Base-by-base conservation (phyloP, 345 rosid genomes). In the Populus pruinosa region DNA sequence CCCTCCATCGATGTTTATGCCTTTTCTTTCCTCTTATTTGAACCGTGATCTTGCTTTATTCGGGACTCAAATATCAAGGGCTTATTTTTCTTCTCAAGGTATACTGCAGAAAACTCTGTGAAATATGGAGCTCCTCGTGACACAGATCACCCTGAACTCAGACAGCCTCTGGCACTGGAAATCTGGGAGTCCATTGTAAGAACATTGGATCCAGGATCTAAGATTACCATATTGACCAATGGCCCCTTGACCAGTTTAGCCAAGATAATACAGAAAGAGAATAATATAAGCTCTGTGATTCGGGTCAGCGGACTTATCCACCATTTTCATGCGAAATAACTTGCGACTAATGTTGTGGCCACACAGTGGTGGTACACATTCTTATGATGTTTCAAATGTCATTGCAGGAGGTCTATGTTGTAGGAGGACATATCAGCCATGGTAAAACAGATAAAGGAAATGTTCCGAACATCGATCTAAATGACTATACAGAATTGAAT, bases 171-270 rank as follows among this genome's bases (percentile, higher is more conserved):
- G 67, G 97, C 92, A 72, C 72, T 85, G 66, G 98, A 93, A 86
- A 79, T 95, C 43, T 95, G 98, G 97, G 75, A 83, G 5, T 86
- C 93, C 2, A 35, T 81, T 1, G 53, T 84, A 69, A 77, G 80
- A 81, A 69, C 89, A 39, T 71, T 83, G 73, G 80, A 85, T 36
- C 79, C 82, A 41, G 86, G 74, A 72, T 87, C 93, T 20, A 91
- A 87, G 85, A 77, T 93, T 83, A 91, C 93, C 33, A 27, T 95
- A 78, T 67, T 95, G 81, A 90, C 93, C 10, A 91, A 88, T 72
- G 99, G 98, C 78, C 96, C 99, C 11, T 76, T 95, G 87, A 95
- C 98, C 38, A 92, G 55, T 83, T 82, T 95, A 81, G 96, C 98
- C 8, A 85, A 84, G 59, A 87, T 95, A 69, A 81, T 92, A 69